Base-by-base conservation (phyloP, 768 basidiomycete genomes). In the Boletus vermiculosoides region DNA sequence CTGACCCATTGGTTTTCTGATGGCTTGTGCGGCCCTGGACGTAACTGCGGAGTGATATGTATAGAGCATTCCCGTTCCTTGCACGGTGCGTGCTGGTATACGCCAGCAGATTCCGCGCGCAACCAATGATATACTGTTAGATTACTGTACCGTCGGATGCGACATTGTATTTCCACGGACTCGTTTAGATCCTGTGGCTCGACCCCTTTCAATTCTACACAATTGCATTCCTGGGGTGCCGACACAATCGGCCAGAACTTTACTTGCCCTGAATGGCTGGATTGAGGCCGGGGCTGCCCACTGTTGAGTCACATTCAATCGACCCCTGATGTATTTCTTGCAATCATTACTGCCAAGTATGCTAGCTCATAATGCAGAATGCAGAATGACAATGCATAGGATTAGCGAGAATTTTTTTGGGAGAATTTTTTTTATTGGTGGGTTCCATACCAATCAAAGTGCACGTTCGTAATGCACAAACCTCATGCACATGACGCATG, bases 181-280 rank as follows among this genome's bases (percentile, higher is more conserved):
- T 36, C 20, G n/a, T n/a, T 45, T 51, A 30, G 50, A 51, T 51
- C 28, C 15, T 10, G 37, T 15, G 16, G 12, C 4, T 55, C 54
- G 30, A 39, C 28, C 49, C 23, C 50, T 50, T 30, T 39, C 50
- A 40, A 25, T 20, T 50, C 50, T 30, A 30, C 18, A 2, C 7
- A 20, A 5, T 16, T 39, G 37, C 49, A 28, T 50, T 28, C n/a
- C 18, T n/a, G 11, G 25, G 37, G 25, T 39, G 39, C 50, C 50
- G 39, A 51, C 50, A 1, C 11, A 22, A 39, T 51, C 39, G 50
- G 50, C 39, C 37, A 30, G 31, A 57, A 57, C 56, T 40, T 57
- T 57, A 33, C 39, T 48, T 30, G 25, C 56, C 56, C 56, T 57
- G 56, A 42, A 48, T 33, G 16, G 33, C 25, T 28, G 31, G 5